phyloP scores from a whole-genome alignment of 345 rosid genomes.

The Eucalyptus polyanthemos region DNA sequence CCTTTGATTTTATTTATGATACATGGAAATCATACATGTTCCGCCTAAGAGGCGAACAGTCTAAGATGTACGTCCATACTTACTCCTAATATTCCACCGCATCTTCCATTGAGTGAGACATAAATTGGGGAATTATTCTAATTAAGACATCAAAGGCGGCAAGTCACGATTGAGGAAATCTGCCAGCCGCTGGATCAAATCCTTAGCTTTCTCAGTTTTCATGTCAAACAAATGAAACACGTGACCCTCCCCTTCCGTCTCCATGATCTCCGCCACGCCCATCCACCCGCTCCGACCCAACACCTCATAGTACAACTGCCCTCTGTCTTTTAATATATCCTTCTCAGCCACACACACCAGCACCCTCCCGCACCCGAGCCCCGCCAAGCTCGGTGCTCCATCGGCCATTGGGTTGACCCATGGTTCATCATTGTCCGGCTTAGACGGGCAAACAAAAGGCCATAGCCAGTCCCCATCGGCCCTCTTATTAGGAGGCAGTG shows the following conservation, averaged over 20 bases:
- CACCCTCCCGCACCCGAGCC: slow-evolving; percentile 24
- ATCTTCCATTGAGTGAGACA: not conserved
- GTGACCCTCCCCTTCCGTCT: not conserved
- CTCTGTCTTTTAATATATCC: slow-evolving; percentile 32
- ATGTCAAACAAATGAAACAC: not conserved
- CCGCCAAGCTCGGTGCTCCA: slow-evolving; percentile 24
- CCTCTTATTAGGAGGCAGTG: slow-evolving; percentile 2
- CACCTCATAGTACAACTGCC: slow-evolving; percentile 23
- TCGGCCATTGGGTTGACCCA: slow-evolving; percentile 31
- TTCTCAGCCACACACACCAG: slow-evolving; percentile 46
- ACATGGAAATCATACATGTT: not conserved
- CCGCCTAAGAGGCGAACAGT: not conserved
- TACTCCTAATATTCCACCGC: not conserved
- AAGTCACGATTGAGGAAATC: slow-evolving; percentile 16
- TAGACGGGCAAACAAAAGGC: slow-evolving; percentile 25
- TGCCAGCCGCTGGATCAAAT: slow-evolving; percentile 3
- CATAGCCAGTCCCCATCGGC: slow-evolving; percentile 15
- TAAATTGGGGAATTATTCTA: too few species aligned
- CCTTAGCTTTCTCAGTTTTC: not conserved
- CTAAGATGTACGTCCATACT: not conserved
- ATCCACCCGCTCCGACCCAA: slow-evolving; percentile 33
- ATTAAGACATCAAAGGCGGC: not conserved
- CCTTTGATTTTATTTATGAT: not conserved
- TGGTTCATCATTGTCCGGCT: slow-evolving; percentile 42
- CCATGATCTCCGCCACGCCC: slow-evolving; percentile 28